phyloP scores from a whole-genome alignment of 192 early-diverging fungal genomes.

The Coemansia sp. region DNA sequence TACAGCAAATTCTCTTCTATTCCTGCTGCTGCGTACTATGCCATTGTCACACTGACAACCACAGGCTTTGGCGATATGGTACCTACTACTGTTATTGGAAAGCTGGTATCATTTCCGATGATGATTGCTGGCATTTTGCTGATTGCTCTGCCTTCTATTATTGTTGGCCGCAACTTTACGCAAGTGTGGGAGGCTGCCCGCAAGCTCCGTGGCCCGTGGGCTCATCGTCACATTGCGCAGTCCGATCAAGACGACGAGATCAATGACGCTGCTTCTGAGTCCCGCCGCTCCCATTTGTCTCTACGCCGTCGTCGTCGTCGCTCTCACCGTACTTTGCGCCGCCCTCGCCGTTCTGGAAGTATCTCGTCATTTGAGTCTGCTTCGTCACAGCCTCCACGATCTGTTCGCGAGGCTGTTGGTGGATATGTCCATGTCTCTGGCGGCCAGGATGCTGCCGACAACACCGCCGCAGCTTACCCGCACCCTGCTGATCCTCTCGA shows the following conservation, averaged over 20 bases:
- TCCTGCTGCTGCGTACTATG: conserved; percentile 76
- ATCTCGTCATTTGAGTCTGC: conserved; percentile 43
- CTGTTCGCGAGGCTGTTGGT: conserved; percentile 13
- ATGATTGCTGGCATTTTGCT: conserved; percentile 81
- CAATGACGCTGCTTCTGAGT: not conserved
- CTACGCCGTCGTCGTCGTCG: no score
- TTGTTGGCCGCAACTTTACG: conserved; percentile 80
- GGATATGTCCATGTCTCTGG: conserved; percentile 35
- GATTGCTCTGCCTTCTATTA: conserved; percentile 81
- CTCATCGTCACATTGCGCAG: conserved; percentile 17
- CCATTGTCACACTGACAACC: conserved; percentile 76
- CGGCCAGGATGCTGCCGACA: conserved; percentile 12
- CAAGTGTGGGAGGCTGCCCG: conserved; percentile 73
- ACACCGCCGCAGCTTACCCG: conserved; percentile 9
- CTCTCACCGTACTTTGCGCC: not conserved
- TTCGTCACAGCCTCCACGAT: conserved; percentile 13
- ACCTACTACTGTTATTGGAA: conserved; percentile 76
- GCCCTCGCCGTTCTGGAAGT: conserved; percentile 29
- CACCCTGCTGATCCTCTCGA: conserved; percentile 26
- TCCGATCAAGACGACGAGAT: conserved; percentile 8
- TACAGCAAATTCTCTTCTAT: conserved; percentile 78
- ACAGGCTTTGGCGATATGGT: conserved; percentile 82
- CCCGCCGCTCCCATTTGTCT: no score
- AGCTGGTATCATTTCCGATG: conserved; percentile 75
- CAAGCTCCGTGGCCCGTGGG: conserved; percentile 34